Base-by-base conservation (phyloP, 768 basidiomycete species). In the Tylopilus intermedius region DNA sequence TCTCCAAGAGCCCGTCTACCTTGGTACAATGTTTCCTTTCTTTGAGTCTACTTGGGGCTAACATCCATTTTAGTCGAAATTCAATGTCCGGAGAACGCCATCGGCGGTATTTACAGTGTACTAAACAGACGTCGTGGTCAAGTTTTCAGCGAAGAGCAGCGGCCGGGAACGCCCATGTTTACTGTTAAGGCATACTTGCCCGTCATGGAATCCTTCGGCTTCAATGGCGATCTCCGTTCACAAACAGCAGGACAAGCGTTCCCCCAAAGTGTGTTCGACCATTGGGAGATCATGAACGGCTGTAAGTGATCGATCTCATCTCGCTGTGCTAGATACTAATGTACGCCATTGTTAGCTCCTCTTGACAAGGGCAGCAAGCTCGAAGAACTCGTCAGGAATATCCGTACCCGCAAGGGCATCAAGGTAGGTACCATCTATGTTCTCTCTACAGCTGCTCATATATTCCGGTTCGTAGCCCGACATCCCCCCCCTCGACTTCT, bases 111-210 rank as follows among this genome's bases (percentile, higher is more conserved):
- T 74, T 97, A 97, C 85, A 82, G 79, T 50, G 82, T 81, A 58
- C 73, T 93, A 76, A 98, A 96, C 84, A 92, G 88, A 77, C 90
- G 94, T 68, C 90, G 94, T 82, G 95, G 95, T 58, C 94, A 96
- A 71, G 95, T 99, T 57, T 95, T 94, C 82, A 89, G 88, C 62
- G 90, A 97, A 74, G 95, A 97, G 74, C 96, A 98, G 75, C 79
- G 94, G 65, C 78, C 84, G 4, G 95, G 96, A 76, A 99, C 96
- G 15, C 96, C 96, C 58, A 96, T 97, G 93, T 95, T 95, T 86
- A 98, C 88, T 44, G 88, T 99, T 74, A 98, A 96, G 82, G 94
- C 94, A 24, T 93, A 92, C 79, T 79, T 94, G 38, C 92, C 93
- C 62, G 90, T 93, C 69, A 76, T 78, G 69, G 90, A 92, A 74